Evolutionary conservation across 805 yeast genomes (phyloP), one percentile per base, ranked within the genome.

Genomic region (Teunomyces cretensis): DNA sequence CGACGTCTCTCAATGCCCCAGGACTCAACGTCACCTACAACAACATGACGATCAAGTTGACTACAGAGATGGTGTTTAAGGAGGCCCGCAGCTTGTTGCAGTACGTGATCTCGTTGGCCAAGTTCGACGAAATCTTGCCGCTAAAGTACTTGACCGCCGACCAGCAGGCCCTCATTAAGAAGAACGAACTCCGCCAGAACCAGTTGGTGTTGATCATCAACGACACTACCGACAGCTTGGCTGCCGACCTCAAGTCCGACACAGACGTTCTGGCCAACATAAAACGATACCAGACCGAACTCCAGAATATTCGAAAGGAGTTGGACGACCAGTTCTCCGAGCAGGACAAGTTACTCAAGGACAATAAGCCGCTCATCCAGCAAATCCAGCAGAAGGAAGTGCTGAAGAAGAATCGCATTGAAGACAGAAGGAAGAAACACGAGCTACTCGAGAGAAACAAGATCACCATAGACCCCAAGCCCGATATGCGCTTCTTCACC

Each of bases 81-180:
- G 76, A 71, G 44, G 68, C 65, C 22, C 65, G 68, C 32, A 57
- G 54, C 40, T 57, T 71, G 19, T 56, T 71, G 6, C 72, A 67
- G 46, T 61, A 64, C 42, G 56, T 70, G 6, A 67, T 71, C 9
- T 51, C 47, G 13, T 32, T 51, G 11, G 35, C 33, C 28, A 42
- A 42, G 19, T 24, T 19, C 31, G 33, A 26, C 17, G 39, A 33
- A 16, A 22, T 30, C 14, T 13, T 28, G 14, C 39, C 27, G 7
- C n/a, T 24, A 9, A 36, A 22, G 17, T 16, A 24, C 26, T 26
- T 39, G 27, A 14, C 15, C 11, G 2, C 12, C n/a, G 42, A 35
- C 13, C 42, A 41, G 8, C 37, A 13, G 28, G 27, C 41, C 13
- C 19, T 19, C 17, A 38, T 56, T 19, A 41, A 30, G 32, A 47